Conservation (phyloP, 176 grass and related monocot genomes). For the Cenchrus purpureus region DNA sequence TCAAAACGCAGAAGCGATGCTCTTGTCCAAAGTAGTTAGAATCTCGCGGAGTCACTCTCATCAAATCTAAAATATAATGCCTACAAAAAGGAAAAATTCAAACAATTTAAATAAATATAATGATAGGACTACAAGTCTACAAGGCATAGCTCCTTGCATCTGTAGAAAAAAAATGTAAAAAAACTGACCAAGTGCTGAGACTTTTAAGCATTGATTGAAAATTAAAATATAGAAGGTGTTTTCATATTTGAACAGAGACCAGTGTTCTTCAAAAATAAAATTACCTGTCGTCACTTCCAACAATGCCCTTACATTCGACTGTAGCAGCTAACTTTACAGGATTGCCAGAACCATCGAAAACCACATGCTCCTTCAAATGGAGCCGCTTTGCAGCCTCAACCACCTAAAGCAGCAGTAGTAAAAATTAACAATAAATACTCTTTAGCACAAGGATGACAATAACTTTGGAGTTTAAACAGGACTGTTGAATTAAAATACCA, state of each 20-base stretch:
- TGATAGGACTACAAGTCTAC: background rate
- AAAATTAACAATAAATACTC: slow-evolving; percentile 22
- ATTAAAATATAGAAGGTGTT: background rate
- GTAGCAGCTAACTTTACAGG: slow-evolving; percentile 92
- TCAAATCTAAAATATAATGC: slow-evolving; percentile 99
- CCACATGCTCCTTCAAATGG: slow-evolving; percentile 88
- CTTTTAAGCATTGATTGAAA: slow-evolving; percentile 19
- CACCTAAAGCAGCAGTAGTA: slow-evolving; percentile 56
- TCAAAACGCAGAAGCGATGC: slow-evolving; percentile 89
- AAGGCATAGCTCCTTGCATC: slow-evolving; percentile 16
- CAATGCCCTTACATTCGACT: slow-evolving; percentile 97
- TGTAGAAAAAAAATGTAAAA: background rate
- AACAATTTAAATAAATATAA: background rate
- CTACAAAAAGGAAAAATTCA: slow-evolving; percentile 40
- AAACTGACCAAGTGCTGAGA: background rate
- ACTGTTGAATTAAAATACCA: background rate
- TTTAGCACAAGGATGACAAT: background rate
- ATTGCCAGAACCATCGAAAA: slow-evolving; percentile 96
- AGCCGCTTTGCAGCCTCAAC: slow-evolving; percentile 90
- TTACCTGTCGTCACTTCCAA: slow-evolving; percentile 98
- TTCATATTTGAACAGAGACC: background rate
- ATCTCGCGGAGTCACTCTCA: slow-evolving; percentile 99
- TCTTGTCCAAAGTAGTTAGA: slow-evolving; percentile 91
- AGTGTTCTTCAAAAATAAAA: slow-evolving; percentile 31
- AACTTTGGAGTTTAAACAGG: background rate